Evolutionary conservation across 768 basidiomycete species (phyloP), one percentile per base, ranked within the genome.

Genomic region (Roridomyces roridus): DNA sequence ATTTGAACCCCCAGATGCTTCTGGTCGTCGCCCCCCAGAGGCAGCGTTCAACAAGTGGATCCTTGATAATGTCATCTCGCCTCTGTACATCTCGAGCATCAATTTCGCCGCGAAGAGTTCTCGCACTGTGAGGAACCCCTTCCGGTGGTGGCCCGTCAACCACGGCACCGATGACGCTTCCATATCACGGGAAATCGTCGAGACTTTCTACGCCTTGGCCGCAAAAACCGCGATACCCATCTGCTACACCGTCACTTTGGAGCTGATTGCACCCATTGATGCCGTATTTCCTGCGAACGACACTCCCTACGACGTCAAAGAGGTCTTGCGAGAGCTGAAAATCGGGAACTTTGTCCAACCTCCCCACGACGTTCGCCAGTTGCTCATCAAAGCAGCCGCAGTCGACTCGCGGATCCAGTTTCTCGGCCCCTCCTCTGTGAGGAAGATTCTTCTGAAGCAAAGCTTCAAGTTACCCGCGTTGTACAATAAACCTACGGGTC

Each of bases 41-140:
- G 60, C 64, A 6, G 58, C 35, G 15, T 68, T 59, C 48, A 68
- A 68, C 52, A 23, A 31, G 4, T 68, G 67, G 67, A 55, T 68
- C 34, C 54, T 68, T 4, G 40, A 55, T 10, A 44, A 51, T 4
- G 46, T 63, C 11, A 21, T 68, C 14, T 65, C 65, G 9, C 50
- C 57, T 14, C 44, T 66, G 1, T 66, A 65, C 29, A 58, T 65
- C 25, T 58, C 44, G 17, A 56, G 50, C 40, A 53, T 66, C 21
- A 14, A 39, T 6, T 6, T 42, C n/a, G 53, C 48, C 25, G 46
- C 51, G 7, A 34, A 18, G 29, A 48, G 9, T 7, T 6, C 5
- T 15, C 40, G 45, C 6, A 7, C 9, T 18, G 52, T 39, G 2
- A 28, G 40, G 15, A 24, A 41, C 37, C 26, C 42, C 4, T 59